Percentiles rank a stretch among this genome's conserved stretches.
phyloP scores from a whole-genome alignment of 176 grass and related monocot genomes.

The Dendrocalamus sinicus region DNA sequence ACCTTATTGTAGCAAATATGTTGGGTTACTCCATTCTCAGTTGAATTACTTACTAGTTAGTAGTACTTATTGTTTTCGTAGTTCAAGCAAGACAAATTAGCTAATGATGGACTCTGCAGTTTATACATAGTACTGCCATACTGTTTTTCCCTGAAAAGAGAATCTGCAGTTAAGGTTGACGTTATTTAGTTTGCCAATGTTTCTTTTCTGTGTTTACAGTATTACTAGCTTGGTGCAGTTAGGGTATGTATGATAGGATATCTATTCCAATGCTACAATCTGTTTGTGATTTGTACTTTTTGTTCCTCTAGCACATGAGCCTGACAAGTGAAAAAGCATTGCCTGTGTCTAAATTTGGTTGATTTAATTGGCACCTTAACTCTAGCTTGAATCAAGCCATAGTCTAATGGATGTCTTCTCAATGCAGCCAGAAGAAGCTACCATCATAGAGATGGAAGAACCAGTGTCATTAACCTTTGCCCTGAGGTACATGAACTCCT shows the following conservation, averaged over 20 bases:
- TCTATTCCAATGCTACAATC: not conserved
- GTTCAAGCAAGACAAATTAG: not conserved
- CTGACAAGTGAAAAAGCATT: not conserved
- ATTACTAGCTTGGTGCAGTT: not conserved
- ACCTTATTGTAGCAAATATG: not conserved
- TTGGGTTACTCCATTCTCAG: not conserved
- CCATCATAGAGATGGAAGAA: conserved; percentile 89
- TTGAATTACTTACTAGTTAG: not conserved
- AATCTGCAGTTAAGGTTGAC: not conserved
- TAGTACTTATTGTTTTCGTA: not conserved
- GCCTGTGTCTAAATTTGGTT: not conserved
- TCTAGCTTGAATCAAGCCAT: not conserved
- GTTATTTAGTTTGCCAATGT: not conserved
- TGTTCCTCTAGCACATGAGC: not conserved
- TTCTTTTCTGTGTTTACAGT: not conserved
- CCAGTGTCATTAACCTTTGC: conserved; percentile 90
- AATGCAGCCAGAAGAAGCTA: conserved; percentile 76
- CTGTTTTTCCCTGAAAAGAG: not conserved
- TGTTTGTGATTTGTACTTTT: not conserved
- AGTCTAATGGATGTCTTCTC: not conserved
- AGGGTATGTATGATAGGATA: not conserved
- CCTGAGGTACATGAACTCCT: conserved; percentile 94
- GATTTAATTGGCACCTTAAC: not conserved
- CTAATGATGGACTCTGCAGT: not conserved
- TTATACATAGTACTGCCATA: not conserved